Base-by-base conservation (phyloP, 148 eudicot species). In the Dysphania ambrosioides region DNA sequence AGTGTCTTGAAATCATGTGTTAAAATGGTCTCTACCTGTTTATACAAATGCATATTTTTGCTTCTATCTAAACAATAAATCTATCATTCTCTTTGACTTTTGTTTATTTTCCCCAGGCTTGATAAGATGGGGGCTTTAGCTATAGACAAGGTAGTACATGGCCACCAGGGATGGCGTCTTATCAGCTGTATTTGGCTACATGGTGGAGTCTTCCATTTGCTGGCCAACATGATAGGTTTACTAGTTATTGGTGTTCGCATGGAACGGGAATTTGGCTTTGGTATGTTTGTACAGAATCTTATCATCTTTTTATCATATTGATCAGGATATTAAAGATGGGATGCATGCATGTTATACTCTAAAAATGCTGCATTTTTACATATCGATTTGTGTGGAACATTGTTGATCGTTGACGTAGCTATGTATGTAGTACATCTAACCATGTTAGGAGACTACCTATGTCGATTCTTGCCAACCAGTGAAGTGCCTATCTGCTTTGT, bases 111-210 rank as follows among this genome's bases (percentile, higher is more conserved):
- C 70, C 38, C 36, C 81, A 93, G 98, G 86, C 82, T 93, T 63
- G 81, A 87, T 80, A 89, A 91, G 85, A 86, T 93, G 98, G 98
- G 98, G 24, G 98, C 94, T 49, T 87, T 93, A 72, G 88, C 85
- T 62, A 88, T 88, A 74, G 41, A 60, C 74, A 91, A 88, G 71
- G 89, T 91, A 71, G 86, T 91, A 16, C 72, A 93, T 66, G 31
- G 70, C 24, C 88, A 87, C 74, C 92, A 93, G 73, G 92, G 88
- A 34, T 93, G 98, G 98, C 97, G 97, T 71, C 88, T 93, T 40
- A 75, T 91, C 81, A 81, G 85, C 36, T 93, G 98, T 82, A 88
- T 93, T 47, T 93, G 98, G 98, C 80, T 93, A 60, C 98, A 93
- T 81, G 98, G 87, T 79, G 98, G 98, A 71, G 93, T 93, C 83